Conservation (phyloP, 2,329 filamentous ascomycete species). For the Curvularia verruculosa region DNA sequence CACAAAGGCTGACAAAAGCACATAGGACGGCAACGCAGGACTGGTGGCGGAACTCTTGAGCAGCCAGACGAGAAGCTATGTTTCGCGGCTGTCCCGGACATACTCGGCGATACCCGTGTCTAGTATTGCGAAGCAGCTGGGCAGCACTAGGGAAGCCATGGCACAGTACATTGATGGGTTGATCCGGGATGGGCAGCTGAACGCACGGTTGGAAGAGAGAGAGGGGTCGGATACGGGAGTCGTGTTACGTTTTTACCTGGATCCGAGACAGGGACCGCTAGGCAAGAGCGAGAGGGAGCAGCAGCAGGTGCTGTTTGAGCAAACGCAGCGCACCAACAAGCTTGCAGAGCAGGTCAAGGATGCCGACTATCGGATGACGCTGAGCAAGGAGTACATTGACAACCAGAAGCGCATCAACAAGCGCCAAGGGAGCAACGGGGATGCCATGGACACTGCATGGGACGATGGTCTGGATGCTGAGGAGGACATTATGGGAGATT, state of each 20-base stretch:
- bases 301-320: conserved; percentile 54
- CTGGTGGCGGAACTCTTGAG: conserved; percentile 72
- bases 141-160: conserved; percentile 58
- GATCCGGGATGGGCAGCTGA: conserved; percentile 58
- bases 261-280: conserved; percentile 45
- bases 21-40: conserved; percentile 71
- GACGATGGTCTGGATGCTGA: conserved; percentile 43
- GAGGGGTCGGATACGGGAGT: conserved; percentile 48
- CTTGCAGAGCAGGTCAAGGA: conserved; percentile 60
- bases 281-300: conserved; percentile 50
- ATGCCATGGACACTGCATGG: conserved; percentile 48
- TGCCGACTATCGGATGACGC: conserved; percentile 61
- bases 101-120: conserved; percentile 69
- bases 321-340: conserved; percentile 57
- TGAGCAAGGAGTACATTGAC: conserved; percentile 66
- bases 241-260: conserved; percentile 61
- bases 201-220: conserved; percentile 57
- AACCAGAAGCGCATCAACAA: conserved; percentile 56
- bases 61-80: conserved; percentile 76
- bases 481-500: conserved; percentile 50
- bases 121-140: conserved; percentile 59
- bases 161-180: conserved; percentile 60
- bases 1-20: conserved; percentile 29
- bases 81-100: conserved; percentile 73
- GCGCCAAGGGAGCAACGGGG: conserved; percentile 42